These are phyloP conservation scores for Trichoderma pleuroti DNA, from an alignment of 2,329 filamentous ascomycete species.

Conservation along the genomic window DNA sequence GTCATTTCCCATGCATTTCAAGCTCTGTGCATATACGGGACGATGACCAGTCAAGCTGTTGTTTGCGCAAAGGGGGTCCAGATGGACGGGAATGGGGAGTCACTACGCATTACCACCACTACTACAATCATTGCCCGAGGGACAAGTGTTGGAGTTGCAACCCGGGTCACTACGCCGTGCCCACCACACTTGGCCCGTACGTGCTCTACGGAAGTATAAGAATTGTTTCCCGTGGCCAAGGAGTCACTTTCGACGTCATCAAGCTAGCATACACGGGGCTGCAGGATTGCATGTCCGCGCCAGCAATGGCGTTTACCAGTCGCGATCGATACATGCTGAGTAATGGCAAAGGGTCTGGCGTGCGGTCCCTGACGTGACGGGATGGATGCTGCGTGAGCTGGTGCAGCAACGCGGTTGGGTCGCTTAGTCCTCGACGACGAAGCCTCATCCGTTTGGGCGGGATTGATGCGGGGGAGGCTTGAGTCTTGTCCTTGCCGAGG, in stretches of 20 bases:
- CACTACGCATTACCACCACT: background rate
- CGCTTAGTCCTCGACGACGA: conserved; percentile 10
- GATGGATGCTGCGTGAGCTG: conserved; percentile 2
- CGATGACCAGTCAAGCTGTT: background rate
- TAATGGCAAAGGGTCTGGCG: background rate
- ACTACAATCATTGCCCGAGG: background rate
- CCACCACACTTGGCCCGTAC: background rate
- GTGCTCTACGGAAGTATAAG: background rate
- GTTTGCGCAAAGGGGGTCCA: background rate
- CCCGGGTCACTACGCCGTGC: background rate
- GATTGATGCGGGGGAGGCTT: conserved; percentile 19
- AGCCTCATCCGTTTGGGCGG: conserved; percentile 14
- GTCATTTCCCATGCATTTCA: conserved; percentile 1
- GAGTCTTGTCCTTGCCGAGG: conserved; percentile 12
- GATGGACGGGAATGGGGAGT: background rate
- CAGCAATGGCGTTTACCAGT: background rate
- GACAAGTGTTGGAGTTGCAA: background rate
- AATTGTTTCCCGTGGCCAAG: background rate
- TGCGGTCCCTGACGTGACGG: background rate
- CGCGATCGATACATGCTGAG: conserved; percentile 2
- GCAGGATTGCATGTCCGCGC: background rate
- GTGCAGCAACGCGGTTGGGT: conserved; percentile 15
- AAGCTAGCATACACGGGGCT: background rate
- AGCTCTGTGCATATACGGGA: conserved; percentile 6
- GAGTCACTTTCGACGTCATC: background rate